These are phyloP conservation scores for Sonneratia caseolaris DNA, from an alignment of 345 rosid genomes.

Conservation along the genomic window DNA sequence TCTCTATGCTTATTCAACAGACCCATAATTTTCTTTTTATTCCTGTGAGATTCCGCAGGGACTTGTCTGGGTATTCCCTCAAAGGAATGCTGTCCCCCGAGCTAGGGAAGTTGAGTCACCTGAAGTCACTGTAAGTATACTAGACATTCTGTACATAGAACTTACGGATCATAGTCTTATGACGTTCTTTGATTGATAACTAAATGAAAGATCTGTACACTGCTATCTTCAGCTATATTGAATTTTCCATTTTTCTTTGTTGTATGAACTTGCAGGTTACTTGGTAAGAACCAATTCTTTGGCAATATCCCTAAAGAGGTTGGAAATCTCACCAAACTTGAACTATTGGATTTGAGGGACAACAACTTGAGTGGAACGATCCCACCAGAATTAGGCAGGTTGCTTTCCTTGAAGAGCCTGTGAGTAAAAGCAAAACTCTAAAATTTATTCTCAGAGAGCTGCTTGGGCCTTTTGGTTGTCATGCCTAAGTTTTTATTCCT, in stretches of 20 bases:
- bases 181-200: not conserved
- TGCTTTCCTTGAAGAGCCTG: constrained; percentile 51
- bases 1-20: not conserved
- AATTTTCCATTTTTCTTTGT: not conserved
- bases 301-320: constrained; percentile 66
- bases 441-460: too few relatives aligned
- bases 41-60: constrained; percentile 25
- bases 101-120: constrained; percentile 52
- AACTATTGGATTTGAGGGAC: constrained; percentile 59
- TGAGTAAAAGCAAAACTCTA: constrained; percentile 26
- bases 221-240: too few relatives aligned
- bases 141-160: not conserved
- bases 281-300: constrained; percentile 42
- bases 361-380: constrained; percentile 59
- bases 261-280: constrained; percentile 31
- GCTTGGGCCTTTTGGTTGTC: too few relatives aligned
- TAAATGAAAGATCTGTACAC: too few relatives aligned
- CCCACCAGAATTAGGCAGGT: constrained; percentile 45
- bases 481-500: not conserved
- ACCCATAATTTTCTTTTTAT: not conserved
- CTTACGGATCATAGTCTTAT: not conserved
- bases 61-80: constrained; percentile 48
- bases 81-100: constrained; percentile 65
- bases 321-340: constrained; percentile 41
- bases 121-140: constrained; percentile 60